Evolutionary conservation across 2,329 filamentous ascomycete species (phyloP), one percentile per base, ranked within the genome.

Genomic region (Cordyceps sp.): DNA sequence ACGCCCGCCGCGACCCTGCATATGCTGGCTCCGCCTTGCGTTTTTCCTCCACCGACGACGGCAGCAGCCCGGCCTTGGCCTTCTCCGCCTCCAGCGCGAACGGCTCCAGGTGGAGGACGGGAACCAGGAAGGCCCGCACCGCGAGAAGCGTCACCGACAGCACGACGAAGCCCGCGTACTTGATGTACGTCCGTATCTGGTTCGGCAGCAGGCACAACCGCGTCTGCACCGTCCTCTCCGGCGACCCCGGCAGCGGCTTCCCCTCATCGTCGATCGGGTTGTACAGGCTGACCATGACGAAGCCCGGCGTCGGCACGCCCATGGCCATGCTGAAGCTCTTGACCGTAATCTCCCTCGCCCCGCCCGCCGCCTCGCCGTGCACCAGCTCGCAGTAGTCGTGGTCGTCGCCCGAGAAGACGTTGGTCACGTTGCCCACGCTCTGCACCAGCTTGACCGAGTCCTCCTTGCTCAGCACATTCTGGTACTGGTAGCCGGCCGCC

Each of bases 301-400:
- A 90, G 0, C 85, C 90, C 0, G 90, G 90, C 6, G 69, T 76
- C 1, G 82, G 70, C 1, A 98, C 81, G 8, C 90, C 86, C 90
- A 96, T 96, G 14, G 84, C 85, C 84, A 88, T 93, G 46, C 78
- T 92, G 42, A 92, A 73, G 47, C 79, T 86, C 59, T 98, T 98
- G 44, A 96, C 85, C 0, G 90, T 98, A 40, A 94, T 92, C 52
- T 98, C 90, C 30, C 62, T 64, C 21, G 78, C 70, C 18, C 65
- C 69, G 22, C 65, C 66, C 39, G 74, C 74, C 36, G 76, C 72
- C 14, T 71, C 65, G 3, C 74, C 72, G 53, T 98, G 90, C 1
- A 76, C 66, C 6, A 96, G 59, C 46, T 93, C 86, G 57, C 90
- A 98, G 58, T 96, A 94, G 58, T 98, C 90, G 58, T 98, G 90